Base-by-base conservation (phyloP, 1,284 basidiomycete genomes). In the Hemileia vastatrix region DNA sequence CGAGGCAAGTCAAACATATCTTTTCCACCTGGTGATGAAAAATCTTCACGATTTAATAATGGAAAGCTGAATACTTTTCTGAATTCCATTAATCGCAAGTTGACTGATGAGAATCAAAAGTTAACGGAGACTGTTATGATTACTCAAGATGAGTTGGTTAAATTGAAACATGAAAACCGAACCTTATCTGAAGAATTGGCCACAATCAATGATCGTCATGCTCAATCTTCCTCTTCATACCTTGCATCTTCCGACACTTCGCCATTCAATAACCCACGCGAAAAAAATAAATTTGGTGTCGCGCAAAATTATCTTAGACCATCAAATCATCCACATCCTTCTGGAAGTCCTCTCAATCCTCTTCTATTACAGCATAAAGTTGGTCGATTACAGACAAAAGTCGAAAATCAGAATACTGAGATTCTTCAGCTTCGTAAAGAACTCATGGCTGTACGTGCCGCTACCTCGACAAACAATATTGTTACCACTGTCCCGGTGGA, bases 101-200 rank as follows among this genome's bases (percentile, higher is more conserved):
- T 91, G 58, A 85, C 87, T 66, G 85, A 89, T 72, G 89, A 91
- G 77, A 91, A 90, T 71, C 81, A 86, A 72, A 77, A 72, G 11
- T 78, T 90, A 8, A 44, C 32, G 19, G 40, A 54, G 5, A 57
- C 66, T 45, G 23, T 68, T 18, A 50, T 52, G 19, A 59, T 64
- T 40, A 61, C 43, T 47, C 33, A 63, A 56, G 68, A 47, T 70
- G 80, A 2, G 78, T 78, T 6, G 73, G 77, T 1, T 69, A 88
- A 64, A 82, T 81, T 3, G 79, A 83, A 65, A 82, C 86, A 1
- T 79, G 79, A 44, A 84, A 86, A 70, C 82, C 85, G 66, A 77
- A 80, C 11, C 77, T 76, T 3, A 83, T 84, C 67, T 79, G 77
- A 18, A 85, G 83, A 83, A 74, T 81, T 43, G 84, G n/a, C n/a